Evolutionary conservation across 208 protist genomes (phyloP).

Genomic region (Leishmania braziliensis): DNA sequence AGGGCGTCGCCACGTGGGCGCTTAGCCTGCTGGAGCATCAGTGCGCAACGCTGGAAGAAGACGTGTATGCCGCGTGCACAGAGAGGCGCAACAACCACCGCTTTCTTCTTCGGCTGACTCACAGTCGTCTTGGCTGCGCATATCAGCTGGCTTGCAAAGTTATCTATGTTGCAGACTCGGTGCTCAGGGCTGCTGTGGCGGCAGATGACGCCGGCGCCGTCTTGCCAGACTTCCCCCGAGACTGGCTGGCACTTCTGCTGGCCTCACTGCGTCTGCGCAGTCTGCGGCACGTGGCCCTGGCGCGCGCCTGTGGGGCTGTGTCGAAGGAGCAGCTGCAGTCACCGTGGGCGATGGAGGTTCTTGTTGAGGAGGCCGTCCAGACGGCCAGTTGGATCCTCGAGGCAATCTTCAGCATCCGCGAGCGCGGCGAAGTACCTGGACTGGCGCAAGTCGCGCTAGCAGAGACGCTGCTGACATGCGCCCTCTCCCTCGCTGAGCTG

Average conservation of each 20-base stretch:
- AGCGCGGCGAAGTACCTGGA: neutral
- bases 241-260: constrained; percentile 18
- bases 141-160: constrained; percentile 16
- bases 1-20: constrained; percentile 33
- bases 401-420: constrained; percentile 11
- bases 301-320: neutral
- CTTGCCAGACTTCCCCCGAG: constrained; percentile 3
- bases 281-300: constrained; percentile 36
- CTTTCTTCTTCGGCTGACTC: neutral
- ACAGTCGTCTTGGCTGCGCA: neutral
- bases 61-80: neutral
- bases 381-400: constrained; percentile 15
- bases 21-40: constrained; percentile 40
- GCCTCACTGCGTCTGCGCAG: constrained; percentile 30
- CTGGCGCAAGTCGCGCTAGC: constrained; percentile 11
- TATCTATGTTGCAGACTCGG: constrained; percentile 13
- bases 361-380: constrained; percentile 14
- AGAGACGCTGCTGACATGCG: constrained; percentile 21
- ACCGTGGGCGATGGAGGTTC: neutral
- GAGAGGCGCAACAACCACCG: neutral
- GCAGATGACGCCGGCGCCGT: constrained; percentile 7
- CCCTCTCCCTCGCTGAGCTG: constrained; percentile 25
- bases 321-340: neutral
- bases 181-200: constrained; percentile 9
- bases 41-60: constrained; percentile 22